Evolutionary conservation across 2,329 filamentous ascomycete species (phyloP), one percentile per base, ranked within the genome.

Genomic region (Cercospora sp.): DNA sequence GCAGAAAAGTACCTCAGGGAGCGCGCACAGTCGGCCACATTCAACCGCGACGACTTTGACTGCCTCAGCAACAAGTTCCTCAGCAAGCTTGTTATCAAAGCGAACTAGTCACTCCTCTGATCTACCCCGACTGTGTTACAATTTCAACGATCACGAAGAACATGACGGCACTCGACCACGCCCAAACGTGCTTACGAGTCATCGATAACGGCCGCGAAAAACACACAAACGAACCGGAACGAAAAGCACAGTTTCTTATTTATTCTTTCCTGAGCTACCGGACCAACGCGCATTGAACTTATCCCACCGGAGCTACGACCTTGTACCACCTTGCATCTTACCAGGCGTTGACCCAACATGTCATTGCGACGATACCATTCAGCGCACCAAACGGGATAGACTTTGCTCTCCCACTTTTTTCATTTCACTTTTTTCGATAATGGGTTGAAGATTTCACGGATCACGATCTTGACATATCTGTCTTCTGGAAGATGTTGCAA

Each of bases 11-110:
- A 97, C 81, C 87, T 98, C 70, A 90, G 92, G 77, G 89, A 89
- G 69, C 91, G 94, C 74, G 58, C 89, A 90, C 26, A 30, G 67
- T 71, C 61, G 28, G 88, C 91, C 76, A 92, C 90, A 81, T 98
- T 97, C 80, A 91, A 97, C 83, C 89, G 92, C 74, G 88, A 90
- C 75, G 92, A 98, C 83, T 98, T 97, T 79, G 94, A 98, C 84
- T 95, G 90, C 69, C 82, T 98, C 78, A 97, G 94, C 63, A 97
- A 97, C 85, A 98, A 97, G 85, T 97, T 98, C 85, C 84, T 97
- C 74, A 96, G 94, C 43, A 96, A 96, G 83, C 88, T 98, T 77
- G 94, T 97, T 79, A 97, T 97, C 80, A 93, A 94, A 75, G 92
- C 94, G 77, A 97, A 96, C 84, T 97, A 77, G 60, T n/a, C 37